phyloP scores from a whole-genome alignment of 495 filamentous ascomycete genomes.

The Penicillium bialowiezense region DNA sequence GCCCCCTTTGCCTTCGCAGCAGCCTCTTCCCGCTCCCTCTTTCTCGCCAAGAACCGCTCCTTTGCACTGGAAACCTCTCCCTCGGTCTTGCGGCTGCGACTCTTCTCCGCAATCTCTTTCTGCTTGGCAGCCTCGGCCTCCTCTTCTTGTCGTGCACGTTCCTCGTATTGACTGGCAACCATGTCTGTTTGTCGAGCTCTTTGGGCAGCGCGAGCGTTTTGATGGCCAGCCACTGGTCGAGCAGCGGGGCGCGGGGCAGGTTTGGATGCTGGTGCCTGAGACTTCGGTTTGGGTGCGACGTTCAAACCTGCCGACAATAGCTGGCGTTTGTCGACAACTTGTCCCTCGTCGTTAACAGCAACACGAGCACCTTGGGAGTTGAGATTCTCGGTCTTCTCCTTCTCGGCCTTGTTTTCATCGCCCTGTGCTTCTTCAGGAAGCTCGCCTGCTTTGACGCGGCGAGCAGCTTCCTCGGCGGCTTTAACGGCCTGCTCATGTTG shows the following conservation, averaged over 20 bases:
- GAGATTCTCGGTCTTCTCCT: constrained; percentile 70
- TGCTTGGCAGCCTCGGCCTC: constrained; percentile 69
- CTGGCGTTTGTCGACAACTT: constrained; percentile 91
- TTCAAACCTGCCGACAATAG: constrained; percentile 87
- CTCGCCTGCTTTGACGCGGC: constrained; percentile 46
- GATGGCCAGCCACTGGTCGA: constrained; percentile 29
- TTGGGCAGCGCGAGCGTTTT: constrained; percentile 54
- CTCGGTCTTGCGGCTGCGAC: constrained; percentile 71
- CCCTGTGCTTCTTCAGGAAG: constrained; percentile 17
- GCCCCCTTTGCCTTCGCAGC: constrained; percentile 28
- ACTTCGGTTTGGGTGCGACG: constrained; percentile 60
- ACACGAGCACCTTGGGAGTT: constrained; percentile 67
- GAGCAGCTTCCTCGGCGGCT: constrained; percentile 64
- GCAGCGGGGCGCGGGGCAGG: constrained; percentile 29
- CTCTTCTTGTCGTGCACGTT: constrained; percentile 69
- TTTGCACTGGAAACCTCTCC: constrained; percentile 80
- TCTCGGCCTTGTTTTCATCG: constrained; percentile 61
- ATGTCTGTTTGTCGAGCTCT: constrained; percentile 81
- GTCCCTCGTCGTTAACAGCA: constrained; percentile 85
- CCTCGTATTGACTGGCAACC: constrained; percentile 69
- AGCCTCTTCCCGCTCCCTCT: constrained; percentile 71
- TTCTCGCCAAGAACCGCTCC: constrained; percentile 84
- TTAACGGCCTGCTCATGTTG: constrained; percentile 68
- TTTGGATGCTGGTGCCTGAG: constrained; percentile 29
- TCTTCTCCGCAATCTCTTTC: constrained; percentile 65